A percentile compares a stretch with the other conserved stretches of the same genome.
Evolutionary conservation across 169 alveolate genomes (phyloP).

Genomic region (Cryptosporidium muris): DNA sequence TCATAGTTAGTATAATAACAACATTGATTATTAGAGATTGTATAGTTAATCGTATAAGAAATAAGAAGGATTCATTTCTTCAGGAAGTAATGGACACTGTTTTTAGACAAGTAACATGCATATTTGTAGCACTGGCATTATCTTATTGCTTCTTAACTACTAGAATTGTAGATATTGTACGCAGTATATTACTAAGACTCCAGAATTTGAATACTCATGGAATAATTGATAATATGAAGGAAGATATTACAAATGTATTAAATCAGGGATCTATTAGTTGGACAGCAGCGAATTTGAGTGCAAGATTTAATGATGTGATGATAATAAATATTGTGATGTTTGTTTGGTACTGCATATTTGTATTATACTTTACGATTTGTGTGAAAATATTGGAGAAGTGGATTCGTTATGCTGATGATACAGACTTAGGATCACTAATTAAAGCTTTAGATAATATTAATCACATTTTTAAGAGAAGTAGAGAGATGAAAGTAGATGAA

Average conservation of each 20-base stretch:
- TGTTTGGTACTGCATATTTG: constrained; percentile 66
- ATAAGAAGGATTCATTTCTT: constrained; percentile 45
- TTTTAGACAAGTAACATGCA: constrained; percentile 68
- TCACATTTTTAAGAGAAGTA: constrained; percentile 11
- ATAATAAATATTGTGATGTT: constrained; percentile 32
- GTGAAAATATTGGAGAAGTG: constrained; percentile 64
- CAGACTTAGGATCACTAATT: constrained; percentile 49
- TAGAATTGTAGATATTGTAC: constrained; percentile 26
- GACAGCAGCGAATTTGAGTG: constrained; percentile 51
- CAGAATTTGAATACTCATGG: constrained; percentile 14
- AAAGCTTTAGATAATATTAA: constrained; percentile 23
- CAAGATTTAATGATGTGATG: constrained; percentile 43
- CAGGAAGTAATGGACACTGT: constrained; percentile 70
- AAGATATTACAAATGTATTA: constrained; percentile 15
- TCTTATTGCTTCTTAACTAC: constrained; percentile 57
- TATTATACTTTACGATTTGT: constrained; percentile 45
- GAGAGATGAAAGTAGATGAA: background rate
- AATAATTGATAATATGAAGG: constrained; percentile 1
- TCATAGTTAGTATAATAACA: constrained; percentile 29
- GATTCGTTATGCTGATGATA: constrained; percentile 65
- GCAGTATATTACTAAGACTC: constrained; percentile 16
- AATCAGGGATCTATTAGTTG: constrained; percentile 29
- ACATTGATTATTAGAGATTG: constrained; percentile 54
- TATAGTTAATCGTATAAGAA: constrained; percentile 44
- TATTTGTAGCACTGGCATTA: constrained; percentile 53